Evolutionary conservation across 2,329 filamentous ascomycete species (phyloP), one percentile per base, ranked within the genome.

Genomic region (Monilinia fructigena): DNA sequence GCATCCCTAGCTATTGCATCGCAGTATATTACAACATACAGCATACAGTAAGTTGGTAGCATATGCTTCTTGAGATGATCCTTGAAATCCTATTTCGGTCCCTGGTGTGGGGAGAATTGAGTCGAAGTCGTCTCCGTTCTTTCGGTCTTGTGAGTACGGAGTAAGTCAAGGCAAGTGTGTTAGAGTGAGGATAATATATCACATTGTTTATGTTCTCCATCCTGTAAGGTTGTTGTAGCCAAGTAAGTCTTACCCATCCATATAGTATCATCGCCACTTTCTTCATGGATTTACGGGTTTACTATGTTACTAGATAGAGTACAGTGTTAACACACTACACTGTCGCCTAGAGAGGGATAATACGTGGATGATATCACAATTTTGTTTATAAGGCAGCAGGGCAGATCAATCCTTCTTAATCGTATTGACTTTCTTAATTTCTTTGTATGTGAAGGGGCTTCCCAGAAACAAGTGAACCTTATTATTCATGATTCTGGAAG

Each of bases 1-100:
- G 56, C 26, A 59, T 48, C 20, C 56, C 56, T 60, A 60, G 56
- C 42, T 60, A 6, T 60, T 48, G 42, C 56, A 48, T 48, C 56
- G 45, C 56, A 60, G 56, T 7, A 48, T 42, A 59, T 59, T 50
- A 50, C 56, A 60, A 20, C 56, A 59, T 59, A 48, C 56, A 28
- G 26, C 20, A 48, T 60, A 42, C 35, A 28, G 35, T 20, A 23
- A 48, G 18, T 8, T 6, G 12, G 55, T 58, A 50, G 45, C 26
- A 23, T 5, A 50, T 8, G 45, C 56, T 38, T 38, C 31, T 38
- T 10, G 20, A 48, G 28, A 48, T 50, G 45, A 60, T 60, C 56
- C 56, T 38, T 50, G 45, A 60, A 60, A 50, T 50, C 45, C 56
- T 50, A 38, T 38, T 50, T 50, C 28, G 8, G 28, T 50, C 28